phyloP scores from a whole-genome alignment of 805 yeast species.

The Komagataella mondaviorum region DNA sequence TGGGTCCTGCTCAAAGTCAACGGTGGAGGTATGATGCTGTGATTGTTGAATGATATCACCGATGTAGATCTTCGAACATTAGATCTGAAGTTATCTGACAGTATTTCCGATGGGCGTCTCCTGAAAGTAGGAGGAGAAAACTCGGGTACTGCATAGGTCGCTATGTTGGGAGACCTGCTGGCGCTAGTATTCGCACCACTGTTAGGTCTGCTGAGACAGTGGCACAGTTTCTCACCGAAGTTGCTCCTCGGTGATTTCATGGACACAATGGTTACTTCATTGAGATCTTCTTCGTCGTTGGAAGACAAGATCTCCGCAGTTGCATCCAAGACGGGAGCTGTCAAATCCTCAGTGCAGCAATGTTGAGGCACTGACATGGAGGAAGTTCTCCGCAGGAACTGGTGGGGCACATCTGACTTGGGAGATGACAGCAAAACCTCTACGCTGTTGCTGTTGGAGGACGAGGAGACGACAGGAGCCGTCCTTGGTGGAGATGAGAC shows the following conservation, averaged over 20 bases:
- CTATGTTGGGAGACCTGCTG: not conserved
- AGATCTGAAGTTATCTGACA: not conserved
- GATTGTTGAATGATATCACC: not conserved
- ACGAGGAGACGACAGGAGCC: not conserved
- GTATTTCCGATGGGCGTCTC: not conserved
- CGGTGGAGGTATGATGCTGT: conserved; percentile 1
- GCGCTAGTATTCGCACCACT: not conserved
- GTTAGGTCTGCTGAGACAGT: not conserved
- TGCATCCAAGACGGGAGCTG: conserved; percentile 77
- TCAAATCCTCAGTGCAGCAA: conserved; percentile 45
- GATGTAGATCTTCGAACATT: not conserved
- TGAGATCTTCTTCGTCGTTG: conserved; percentile 42
- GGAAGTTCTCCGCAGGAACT: not conserved
- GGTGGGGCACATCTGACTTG: not conserved
- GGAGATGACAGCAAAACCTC: not conserved
- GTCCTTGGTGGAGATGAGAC: not conserved
- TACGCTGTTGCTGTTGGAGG: not conserved
- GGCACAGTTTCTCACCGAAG: not conserved
- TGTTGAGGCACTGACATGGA: conserved; percentile 6
- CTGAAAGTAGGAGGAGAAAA: not conserved
- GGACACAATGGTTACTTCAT: conserved; percentile 52
- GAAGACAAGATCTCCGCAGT: conserved; percentile 47
- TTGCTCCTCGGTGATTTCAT: conserved; percentile 1
- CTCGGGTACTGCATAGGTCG: not conserved
- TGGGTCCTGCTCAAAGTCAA: conserved; percentile 1